Conservation (phyloP, 768 basidiomycete genomes). For the Leccinum variicolor region DNA sequence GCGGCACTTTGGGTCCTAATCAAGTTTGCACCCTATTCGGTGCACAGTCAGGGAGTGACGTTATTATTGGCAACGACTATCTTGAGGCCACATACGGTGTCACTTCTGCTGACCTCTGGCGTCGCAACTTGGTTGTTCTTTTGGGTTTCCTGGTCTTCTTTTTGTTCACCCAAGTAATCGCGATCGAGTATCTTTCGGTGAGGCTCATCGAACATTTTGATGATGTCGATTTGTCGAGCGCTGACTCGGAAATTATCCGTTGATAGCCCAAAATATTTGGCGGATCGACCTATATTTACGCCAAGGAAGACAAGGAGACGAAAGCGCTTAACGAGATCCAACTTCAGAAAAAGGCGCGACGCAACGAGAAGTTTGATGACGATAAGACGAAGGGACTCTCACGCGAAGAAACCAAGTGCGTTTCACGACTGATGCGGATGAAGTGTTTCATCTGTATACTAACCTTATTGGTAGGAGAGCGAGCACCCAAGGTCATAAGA, state of each 20-base stretch:
- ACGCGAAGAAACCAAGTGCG: slow-evolving; percentile 15
- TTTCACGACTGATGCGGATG: background rate
- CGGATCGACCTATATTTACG: slow-evolving; percentile 53
- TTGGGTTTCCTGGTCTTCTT: slow-evolving; percentile 70
- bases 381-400: slow-evolving; percentile 21
- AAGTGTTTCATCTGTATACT: background rate
- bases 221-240: background rate
- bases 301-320: slow-evolving; percentile 53
- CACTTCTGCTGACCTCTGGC: slow-evolving; percentile 54
- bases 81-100: slow-evolving; percentile 53
- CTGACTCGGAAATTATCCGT: background rate
- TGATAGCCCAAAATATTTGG: slow-evolving; percentile 30
- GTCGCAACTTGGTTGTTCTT: slow-evolving; percentile 65
- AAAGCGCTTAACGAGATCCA: slow-evolving; percentile 53
- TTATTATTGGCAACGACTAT: slow-evolving; percentile 61
- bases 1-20: slow-evolving; percentile 54
- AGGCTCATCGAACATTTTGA: background rate
- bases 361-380: slow-evolving; percentile 30
- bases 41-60: slow-evolving; percentile 49
- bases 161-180: slow-evolving; percentile 62
- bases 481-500: slow-evolving; percentile 4
- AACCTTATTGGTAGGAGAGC: background rate
- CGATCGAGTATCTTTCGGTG: slow-evolving; percentile 64
- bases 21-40: slow-evolving; percentile 80
- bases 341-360: slow-evolving; percentile 48